Conservation (phyloP, 163 green algal species). For the Chlorella variabilis region DNA sequence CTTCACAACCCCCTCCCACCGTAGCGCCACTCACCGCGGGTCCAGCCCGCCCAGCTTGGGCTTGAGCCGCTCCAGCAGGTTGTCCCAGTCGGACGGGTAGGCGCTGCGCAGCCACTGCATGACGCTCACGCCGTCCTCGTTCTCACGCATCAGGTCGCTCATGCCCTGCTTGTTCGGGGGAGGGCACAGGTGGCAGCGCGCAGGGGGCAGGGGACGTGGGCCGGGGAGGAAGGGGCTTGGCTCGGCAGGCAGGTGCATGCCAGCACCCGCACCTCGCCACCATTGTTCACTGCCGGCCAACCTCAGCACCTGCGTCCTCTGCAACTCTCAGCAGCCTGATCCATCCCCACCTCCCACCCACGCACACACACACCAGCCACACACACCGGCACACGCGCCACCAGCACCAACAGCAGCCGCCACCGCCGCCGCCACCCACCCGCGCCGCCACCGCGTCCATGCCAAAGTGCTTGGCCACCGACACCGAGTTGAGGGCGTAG, state of each 20-base stretch:
- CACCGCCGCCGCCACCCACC: background rate
- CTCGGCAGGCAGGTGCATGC: background rate
- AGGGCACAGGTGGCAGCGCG: too few species aligned
- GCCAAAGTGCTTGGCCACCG: slow-evolving; percentile 46
- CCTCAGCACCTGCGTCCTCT: too few species aligned
- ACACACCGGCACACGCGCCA: too few species aligned
- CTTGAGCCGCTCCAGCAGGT: slow-evolving; percentile 65
- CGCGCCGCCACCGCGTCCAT: slow-evolving; percentile 28
- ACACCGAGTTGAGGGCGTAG: slow-evolving; percentile 61
- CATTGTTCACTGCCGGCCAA: too few species aligned
- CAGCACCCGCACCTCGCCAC: background rate
- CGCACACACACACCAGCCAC: background rate
- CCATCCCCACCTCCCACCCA: background rate
- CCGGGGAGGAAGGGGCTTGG: too few species aligned
- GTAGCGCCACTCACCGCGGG: background rate
- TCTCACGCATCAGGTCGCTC: slow-evolving; percentile 65
- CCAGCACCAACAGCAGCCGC: background rate
- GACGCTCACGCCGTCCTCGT: slow-evolving; percentile 64
- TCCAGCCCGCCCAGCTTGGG: slow-evolving; percentile 38
- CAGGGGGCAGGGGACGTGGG: background rate
- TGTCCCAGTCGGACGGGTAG: slow-evolving; percentile 62
- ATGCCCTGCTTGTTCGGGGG: too few species aligned
- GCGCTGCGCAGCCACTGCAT: slow-evolving; percentile 63
- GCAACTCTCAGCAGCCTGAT: too few species aligned
- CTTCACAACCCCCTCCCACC: background rate